Conservation (phyloP, 139 green algal genomes). For the Volvox africanus region DNA sequence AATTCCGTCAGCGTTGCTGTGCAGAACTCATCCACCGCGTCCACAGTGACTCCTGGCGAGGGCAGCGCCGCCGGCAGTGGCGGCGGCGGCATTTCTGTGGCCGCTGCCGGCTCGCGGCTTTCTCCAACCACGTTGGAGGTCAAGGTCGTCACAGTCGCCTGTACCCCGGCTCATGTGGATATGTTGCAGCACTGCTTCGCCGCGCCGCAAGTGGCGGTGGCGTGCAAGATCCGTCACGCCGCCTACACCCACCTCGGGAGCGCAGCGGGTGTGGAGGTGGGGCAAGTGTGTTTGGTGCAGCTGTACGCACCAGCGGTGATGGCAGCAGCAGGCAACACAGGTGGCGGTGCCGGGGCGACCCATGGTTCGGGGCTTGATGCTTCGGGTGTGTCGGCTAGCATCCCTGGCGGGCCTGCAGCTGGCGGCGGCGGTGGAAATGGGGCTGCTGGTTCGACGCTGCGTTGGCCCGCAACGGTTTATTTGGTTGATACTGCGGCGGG, state of each 20-base stretch:
- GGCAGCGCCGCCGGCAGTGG: not conserved
- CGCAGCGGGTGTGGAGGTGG: not conserved
- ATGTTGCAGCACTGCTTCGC: constrained; percentile 40
- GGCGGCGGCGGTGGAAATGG: not conserved
- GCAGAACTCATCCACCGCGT: no score
- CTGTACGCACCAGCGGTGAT: constrained; percentile 22
- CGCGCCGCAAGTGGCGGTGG: not conserved
- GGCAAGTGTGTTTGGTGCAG: not conserved
- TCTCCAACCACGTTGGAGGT: not conserved
- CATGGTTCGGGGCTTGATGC: not conserved
- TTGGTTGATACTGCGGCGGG: constrained; percentile 8
- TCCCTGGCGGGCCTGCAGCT: not conserved
- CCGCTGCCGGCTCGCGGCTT: not conserved
- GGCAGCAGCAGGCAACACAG: no score
- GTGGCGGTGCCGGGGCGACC: not conserved
- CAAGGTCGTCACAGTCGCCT: not conserved
- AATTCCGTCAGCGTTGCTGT: no score
- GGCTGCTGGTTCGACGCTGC: not conserved
- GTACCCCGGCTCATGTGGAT: not conserved
- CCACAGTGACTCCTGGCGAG: no score
- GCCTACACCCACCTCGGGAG: not conserved
- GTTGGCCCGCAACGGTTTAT: constrained; percentile 28
- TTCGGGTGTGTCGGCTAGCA: no score
- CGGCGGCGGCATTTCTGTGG: no score
- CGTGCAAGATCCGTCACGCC: not conserved